These are phyloP conservation scores for Ceratobasidium papillatum DNA, from an alignment of 1,284 basidiomycete species.

Conservation along the genomic window DNA sequence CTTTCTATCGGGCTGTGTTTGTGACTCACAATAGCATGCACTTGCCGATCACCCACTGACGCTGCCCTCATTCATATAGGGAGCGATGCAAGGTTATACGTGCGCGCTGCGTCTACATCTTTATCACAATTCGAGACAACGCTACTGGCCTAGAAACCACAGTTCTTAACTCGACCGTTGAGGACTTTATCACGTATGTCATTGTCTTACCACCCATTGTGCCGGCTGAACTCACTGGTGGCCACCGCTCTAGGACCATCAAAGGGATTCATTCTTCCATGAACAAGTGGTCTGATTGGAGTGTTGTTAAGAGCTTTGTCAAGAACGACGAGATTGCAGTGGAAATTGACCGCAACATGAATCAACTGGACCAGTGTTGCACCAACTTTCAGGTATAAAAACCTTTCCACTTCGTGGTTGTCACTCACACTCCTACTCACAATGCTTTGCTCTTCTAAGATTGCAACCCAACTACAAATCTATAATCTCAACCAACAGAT, in stretches of 20 bases:
- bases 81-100: constrained; percentile 33
- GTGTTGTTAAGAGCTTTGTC: constrained; percentile 6
- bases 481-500: constrained; percentile 16
- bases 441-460: neutral
- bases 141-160: constrained; percentile 5
- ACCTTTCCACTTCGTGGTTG: neutral
- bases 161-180: constrained; percentile 8
- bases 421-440: neutral
- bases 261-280: constrained; percentile 31
- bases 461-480: constrained; percentile 16
- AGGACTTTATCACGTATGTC: constrained; percentile 28
- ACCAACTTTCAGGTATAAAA: constrained; percentile 32
- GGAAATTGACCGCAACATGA: constrained; percentile 25
- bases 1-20: constrained; percentile 14
- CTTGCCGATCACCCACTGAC: constrained; percentile 19
- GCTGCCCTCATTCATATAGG: neutral
- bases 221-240: neutral
- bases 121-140: constrained; percentile 36
- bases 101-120: constrained; percentile 27
- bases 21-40: neutral
- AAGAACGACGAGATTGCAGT: constrained; percentile 32
- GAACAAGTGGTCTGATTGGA: constrained; percentile 37
- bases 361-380: constrained; percentile 21
- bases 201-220: neutral
- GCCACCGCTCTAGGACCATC: neutral